Evolutionary conservation across 1,139 yeast genomes (phyloP).

Genomic region (Barnettozyma hawaiiensis): DNA sequence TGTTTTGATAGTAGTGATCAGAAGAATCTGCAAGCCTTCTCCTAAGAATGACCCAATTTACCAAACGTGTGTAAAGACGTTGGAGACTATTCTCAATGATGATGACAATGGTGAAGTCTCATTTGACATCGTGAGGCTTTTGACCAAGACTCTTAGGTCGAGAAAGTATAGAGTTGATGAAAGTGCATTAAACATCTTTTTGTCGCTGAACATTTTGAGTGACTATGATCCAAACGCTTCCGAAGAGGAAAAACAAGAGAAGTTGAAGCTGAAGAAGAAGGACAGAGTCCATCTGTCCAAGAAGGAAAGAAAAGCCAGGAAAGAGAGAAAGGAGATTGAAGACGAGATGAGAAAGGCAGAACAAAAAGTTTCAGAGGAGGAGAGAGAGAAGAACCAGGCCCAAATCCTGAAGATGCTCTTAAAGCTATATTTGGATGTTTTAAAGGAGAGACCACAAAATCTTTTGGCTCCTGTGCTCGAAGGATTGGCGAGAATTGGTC

Average conservation of each 20-base stretch:
- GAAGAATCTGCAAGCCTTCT: conserved; percentile 58
- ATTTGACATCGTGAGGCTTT: conserved; percentile 59
- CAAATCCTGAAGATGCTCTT: conserved; percentile 72
- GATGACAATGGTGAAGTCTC: conserved; percentile 78
- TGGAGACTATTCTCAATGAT: conserved; percentile 65
- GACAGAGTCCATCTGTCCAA: conserved; percentile 86
- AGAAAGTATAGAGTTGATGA: conserved; percentile 82
- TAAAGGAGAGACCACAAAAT: conserved; percentile 57
- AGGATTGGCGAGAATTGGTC: conserved; percentile 86
- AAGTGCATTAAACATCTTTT: conserved; percentile 65
- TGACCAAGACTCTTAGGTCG: conserved; percentile 66
- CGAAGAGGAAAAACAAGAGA: conserved; percentile 38
- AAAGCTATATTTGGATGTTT: conserved; percentile 68
- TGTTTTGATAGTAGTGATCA: conserved; percentile 58
- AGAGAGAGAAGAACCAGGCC: conserved; percentile 79
- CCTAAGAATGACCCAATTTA: conserved; percentile 42
- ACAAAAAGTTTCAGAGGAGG: conserved; percentile 78
- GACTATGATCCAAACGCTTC: conserved; percentile 72
- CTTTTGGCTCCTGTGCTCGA: conserved; percentile 85
- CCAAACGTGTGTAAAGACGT: conserved; percentile 52
- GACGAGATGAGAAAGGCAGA: conserved; percentile 87
- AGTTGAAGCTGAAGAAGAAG: conserved; percentile 62
- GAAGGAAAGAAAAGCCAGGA: conserved; percentile 79
- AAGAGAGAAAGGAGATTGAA: conserved; percentile 81
- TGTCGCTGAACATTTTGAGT: conserved; percentile 66